Conservation (phyloP, 352 stramenopile genomes). For the Phytophthora tentaculata region DNA sequence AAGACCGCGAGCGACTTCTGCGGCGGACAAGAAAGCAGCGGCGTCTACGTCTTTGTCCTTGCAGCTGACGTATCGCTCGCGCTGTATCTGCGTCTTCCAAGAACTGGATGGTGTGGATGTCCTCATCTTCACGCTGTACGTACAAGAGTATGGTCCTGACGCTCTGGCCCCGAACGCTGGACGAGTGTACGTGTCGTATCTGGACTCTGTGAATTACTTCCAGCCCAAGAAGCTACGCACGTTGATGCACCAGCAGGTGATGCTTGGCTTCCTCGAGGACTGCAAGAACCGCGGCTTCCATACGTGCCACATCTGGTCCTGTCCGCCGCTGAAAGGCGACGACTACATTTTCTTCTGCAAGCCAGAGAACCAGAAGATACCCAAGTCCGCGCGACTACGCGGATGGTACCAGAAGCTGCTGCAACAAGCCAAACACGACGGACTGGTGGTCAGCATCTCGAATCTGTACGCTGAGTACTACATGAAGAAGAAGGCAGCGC, state of each 20-base stretch:
- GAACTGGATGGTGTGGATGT: constrained; percentile 89
- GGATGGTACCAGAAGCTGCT: constrained; percentile 90
- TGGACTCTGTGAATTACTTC: constrained; percentile 92
- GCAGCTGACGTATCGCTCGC: constrained; percentile 85
- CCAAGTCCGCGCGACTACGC: constrained; percentile 84
- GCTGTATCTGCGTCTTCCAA: constrained; percentile 92
- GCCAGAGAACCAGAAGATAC: constrained; percentile 91
- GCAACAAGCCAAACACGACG: constrained; percentile 81
- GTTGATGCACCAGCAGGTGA: constrained; percentile 90
- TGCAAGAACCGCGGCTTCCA: constrained; percentile 89
- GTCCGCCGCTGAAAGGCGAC: constrained; percentile 85
- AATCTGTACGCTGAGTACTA: constrained; percentile 91
- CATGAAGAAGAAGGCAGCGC: constrained; percentile 86
- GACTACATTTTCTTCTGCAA: constrained; percentile 94
- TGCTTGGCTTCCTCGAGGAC: constrained; percentile 88
- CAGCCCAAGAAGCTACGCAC: constrained; percentile 89
- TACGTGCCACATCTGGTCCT: constrained; percentile 92
- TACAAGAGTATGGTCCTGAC: constrained; percentile 86
- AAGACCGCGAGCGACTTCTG: constrained; percentile 48
- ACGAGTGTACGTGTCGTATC: constrained; percentile 88
- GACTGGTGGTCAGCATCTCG: constrained; percentile 80
- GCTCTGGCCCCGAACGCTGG: constrained; percentile 79
- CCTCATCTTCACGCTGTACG: constrained; percentile 89
- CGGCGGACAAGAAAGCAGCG: constrained; percentile 29
- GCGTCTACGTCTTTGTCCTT: constrained; percentile 45